Evolutionary conservation across 805 yeast genomes (phyloP).

Genomic region (Kazachstania bromeliacearum): DNA sequence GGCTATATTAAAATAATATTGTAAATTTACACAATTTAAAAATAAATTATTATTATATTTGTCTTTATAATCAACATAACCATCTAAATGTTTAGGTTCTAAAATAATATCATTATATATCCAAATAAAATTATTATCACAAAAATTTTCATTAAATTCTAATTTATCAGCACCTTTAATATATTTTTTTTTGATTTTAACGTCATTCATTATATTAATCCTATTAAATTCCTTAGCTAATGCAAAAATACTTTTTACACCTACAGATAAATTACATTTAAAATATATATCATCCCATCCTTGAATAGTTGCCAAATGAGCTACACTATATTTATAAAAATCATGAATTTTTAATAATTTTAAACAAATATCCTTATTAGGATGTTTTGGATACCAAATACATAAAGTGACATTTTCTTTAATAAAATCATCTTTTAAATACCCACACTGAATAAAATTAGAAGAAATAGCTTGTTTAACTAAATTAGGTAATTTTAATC

Average conservation of each 20-base stretch:
- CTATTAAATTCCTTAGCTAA: not conserved
- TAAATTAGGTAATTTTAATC: not conserved
- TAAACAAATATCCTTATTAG: slow-evolving; percentile 1
- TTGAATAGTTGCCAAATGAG: not conserved
- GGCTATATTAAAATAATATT: not conserved
- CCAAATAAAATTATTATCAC: too few relatives aligned
- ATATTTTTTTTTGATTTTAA: not conserved
- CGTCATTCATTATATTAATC: not conserved
- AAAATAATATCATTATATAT: too few relatives aligned
- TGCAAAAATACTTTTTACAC: not conserved
- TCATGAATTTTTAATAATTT: slow-evolving; percentile 1
- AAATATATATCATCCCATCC: slow-evolving; percentile 1
- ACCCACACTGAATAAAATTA: not conserved
- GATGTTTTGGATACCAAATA: slow-evolving; percentile 3
- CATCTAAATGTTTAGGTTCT: not conserved
- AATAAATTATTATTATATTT: not conserved
- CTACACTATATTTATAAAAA: slow-evolving; percentile 2
- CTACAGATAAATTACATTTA: not conserved
- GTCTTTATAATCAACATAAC: not conserved
- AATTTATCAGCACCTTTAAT: not conserved
- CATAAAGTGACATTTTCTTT: not conserved
- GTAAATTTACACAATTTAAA: not conserved
- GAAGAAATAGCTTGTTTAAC: not conserved
- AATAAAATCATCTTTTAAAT: slow-evolving; percentile 1
- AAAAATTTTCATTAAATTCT: not conserved